Evolutionary conservation across 1,284 basidiomycete species (phyloP).

Genomic region (Rhodotorula sp.): DNA sequence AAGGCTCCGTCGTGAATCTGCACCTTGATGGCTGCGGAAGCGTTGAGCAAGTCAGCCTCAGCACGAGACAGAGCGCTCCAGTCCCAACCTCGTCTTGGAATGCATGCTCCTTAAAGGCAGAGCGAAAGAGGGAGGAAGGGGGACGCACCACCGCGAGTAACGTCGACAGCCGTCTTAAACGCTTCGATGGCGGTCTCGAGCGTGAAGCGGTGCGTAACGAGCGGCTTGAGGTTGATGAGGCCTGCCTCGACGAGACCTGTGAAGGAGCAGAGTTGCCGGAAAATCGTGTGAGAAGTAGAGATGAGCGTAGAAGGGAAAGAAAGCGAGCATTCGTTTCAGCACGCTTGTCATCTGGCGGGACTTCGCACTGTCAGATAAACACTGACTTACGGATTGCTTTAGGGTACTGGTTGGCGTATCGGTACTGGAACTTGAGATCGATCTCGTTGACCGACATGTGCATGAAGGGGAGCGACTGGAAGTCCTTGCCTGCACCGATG

Average conservation of each 20-base stretch:
- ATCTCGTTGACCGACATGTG: conserved; percentile 55
- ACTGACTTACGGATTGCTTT: conserved; percentile 25
- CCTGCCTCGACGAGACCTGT: conserved; percentile 67
- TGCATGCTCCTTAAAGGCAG: too few species aligned
- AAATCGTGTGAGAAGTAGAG: neutral
- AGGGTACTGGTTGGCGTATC: conserved; percentile 23
- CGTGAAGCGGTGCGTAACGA: conserved; percentile 79
- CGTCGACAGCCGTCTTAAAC: conserved; percentile 72
- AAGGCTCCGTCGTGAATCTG: conserved; percentile 16
- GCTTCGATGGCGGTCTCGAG: conserved; percentile 73
- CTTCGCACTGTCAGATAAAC: too few species aligned
- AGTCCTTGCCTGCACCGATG: conserved; percentile 56
- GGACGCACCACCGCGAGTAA: conserved; percentile 49
- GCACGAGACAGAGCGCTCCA: too few species aligned
- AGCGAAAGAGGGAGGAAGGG: too few species aligned
- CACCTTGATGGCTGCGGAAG: conserved; percentile 16
- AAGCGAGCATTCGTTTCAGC: neutral
- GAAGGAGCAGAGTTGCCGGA: neutral
- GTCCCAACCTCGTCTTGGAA: too few species aligned
- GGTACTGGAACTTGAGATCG: conserved; percentile 51
- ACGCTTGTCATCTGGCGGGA: too few species aligned
- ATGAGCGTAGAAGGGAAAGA: neutral
- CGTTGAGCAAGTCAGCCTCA: too few species aligned
- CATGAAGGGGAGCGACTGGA: conserved; percentile 34
- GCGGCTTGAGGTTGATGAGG: conserved; percentile 78